Percentiles rank a stretch among this genome's conserved stretches.
phyloP scores from a whole-genome alignment of 768 basidiomycete genomes.

The Serendipita sp. region DNA sequence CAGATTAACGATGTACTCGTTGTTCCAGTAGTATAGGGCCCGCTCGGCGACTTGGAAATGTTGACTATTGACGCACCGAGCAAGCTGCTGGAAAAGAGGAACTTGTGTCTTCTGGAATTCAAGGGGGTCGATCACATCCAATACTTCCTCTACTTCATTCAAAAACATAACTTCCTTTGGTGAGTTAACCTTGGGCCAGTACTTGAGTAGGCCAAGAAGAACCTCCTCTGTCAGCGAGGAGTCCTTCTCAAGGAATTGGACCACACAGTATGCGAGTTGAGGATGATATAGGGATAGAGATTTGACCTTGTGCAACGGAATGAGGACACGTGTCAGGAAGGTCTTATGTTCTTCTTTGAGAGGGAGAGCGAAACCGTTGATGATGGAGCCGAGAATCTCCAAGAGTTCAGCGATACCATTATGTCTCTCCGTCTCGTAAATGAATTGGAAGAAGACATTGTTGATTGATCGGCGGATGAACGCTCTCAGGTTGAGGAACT shows the following conservation, averaged over 20 bases:
- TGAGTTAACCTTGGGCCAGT: constrained; percentile 98
- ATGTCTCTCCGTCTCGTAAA: constrained; percentile 97
- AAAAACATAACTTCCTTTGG: constrained; percentile 99
- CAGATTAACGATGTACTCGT: constrained; percentile 97
- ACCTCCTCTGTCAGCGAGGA: constrained; percentile 85
- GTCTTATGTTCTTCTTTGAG: constrained; percentile 99
- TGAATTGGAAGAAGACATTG: constrained; percentile 98
- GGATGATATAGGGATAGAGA: constrained; percentile 96
- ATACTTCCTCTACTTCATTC: constrained; percentile 96
- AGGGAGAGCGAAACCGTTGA: constrained; percentile 96
- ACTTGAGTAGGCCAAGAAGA: constrained; percentile 87
- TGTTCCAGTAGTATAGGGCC: constrained; percentile 96
- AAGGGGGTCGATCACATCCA: constrained; percentile 92
- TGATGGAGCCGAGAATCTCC: constrained; percentile 97
- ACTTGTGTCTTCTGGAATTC: constrained; percentile 96
- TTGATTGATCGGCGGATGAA: constrained; percentile 99
- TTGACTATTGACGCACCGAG: constrained; percentile 95
- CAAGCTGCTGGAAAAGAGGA: constrained; percentile 82
- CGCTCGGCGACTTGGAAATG: constrained; percentile 99
- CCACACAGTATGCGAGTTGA: constrained; percentile 97
- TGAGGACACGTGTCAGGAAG: constrained; percentile 84
- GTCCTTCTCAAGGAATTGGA: constrained; percentile 98
- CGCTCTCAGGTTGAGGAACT: constrained; percentile 95
- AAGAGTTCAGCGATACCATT: constrained; percentile 97
- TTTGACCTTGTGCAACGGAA: constrained; percentile 97